A percentile compares a stretch with the other conserved stretches of the same genome.
Evolutionary conservation across 768 basidiomycete species (phyloP).

Genomic region (Kwoniella sp.): DNA sequence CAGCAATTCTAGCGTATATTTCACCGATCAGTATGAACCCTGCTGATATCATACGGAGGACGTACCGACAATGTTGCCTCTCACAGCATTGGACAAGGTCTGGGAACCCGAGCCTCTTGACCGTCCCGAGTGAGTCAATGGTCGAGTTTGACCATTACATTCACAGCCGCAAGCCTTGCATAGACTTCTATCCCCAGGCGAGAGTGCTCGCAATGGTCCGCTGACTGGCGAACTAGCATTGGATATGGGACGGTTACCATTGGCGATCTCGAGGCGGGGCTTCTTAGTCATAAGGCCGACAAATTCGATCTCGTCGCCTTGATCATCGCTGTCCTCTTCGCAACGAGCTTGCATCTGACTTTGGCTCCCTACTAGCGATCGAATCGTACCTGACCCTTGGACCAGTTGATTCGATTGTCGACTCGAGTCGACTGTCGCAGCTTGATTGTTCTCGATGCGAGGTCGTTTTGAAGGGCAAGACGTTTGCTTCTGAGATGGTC

Average conservation of each 20-base stretch:
- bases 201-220: background rate
- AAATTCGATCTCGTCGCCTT: constrained; percentile 5
- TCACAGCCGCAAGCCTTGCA: constrained; percentile 3
- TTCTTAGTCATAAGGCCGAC: background rate
- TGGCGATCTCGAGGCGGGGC: background rate
- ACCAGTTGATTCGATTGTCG: no score
- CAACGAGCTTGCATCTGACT: background rate
- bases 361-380: background rate
- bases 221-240: background rate
- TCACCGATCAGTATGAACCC: background rate
- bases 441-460: no score
- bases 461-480: no score
- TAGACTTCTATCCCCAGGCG: background rate
- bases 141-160: background rate
- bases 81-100: constrained; percentile 1
- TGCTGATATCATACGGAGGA: background rate
- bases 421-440: no score
- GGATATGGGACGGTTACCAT: background rate
- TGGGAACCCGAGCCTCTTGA: constrained; percentile 14
- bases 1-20: constrained; percentile 10
- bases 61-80: constrained; percentile 27
- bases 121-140: background rate
- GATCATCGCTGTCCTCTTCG: background rate
- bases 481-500: no score
- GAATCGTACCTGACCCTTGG: no score